Evolutionary conservation across 768 basidiomycete genomes (phyloP).

Genomic region (Rhodotorula diobovata): DNA sequence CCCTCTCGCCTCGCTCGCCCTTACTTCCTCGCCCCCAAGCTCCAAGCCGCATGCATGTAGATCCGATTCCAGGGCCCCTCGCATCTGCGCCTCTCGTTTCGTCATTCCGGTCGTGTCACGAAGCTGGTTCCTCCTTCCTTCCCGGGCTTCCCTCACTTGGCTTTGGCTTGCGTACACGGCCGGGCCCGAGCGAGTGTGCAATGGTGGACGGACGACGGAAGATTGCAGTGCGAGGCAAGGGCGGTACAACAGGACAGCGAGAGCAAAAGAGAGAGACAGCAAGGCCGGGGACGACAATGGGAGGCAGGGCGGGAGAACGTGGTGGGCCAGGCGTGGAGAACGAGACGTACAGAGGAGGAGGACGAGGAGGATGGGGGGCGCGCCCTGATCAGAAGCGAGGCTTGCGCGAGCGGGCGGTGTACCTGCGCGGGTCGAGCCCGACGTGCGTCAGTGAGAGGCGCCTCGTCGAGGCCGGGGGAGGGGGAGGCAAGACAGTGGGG

Average conservation of each 20-base stretch:
- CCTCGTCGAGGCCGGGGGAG: not conserved
- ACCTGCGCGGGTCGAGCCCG: constrained; percentile 1
- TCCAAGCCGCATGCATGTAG: not conserved
- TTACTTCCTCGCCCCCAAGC: not conserved
- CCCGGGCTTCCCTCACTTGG: too few relatives aligned
- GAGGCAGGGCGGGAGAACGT: too few relatives aligned
- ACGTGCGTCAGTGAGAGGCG: not conserved
- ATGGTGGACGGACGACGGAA: too few relatives aligned
- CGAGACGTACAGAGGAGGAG: not conserved
- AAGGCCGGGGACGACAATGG: not conserved
- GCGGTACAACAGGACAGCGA: not conserved
- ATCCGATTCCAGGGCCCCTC: too few relatives aligned
- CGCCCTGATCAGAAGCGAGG: constrained; percentile 26
- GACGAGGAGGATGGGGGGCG: not conserved
- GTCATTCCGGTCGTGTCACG: too few relatives aligned
- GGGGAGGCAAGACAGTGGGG: too few relatives aligned
- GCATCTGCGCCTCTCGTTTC: too few relatives aligned
- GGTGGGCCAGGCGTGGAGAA: not conserved
- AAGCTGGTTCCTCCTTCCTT: too few relatives aligned
- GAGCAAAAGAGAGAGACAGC: not conserved
- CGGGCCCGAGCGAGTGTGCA: too few relatives aligned
- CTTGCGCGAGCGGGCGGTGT: constrained; percentile 34
- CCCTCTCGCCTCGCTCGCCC: not conserved
- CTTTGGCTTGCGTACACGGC: too few relatives aligned
- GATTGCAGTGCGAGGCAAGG: not conserved